These are phyloP conservation scores for Prunus fruticosa DNA, from an alignment of 306 rosid species.

Conservation along the genomic window DNA sequence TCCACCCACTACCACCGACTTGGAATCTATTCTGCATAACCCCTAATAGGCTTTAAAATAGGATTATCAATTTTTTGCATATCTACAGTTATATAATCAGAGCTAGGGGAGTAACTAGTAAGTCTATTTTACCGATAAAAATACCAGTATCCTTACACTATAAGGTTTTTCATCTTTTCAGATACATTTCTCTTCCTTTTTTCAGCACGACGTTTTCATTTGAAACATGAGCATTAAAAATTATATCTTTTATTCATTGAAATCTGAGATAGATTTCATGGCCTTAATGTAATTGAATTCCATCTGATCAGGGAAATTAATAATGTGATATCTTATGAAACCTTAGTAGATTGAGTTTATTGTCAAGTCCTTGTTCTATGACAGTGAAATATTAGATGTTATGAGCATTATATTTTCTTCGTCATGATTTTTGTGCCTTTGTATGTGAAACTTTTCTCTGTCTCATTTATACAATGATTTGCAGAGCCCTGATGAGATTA, in stretches of 20 bases:
- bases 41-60: neutral
- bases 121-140: neutral
- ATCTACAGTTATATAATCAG: neutral
- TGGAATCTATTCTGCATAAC: neutral
- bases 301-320: neutral
- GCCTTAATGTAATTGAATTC: neutral
- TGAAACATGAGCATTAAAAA: neutral
- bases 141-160: neutral
- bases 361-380: neutral
- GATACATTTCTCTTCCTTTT: neutral
- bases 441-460: neutral
- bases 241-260: neutral
- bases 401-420: neutral
- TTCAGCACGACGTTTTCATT: neutral
- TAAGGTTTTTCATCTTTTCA: neutral
- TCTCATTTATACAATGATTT: conserved; percentile 27
- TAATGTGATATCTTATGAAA: neutral
- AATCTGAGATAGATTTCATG: neutral
- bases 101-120: neutral
- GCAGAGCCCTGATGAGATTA: conserved; percentile 92
- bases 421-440: neutral
- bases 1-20: neutral
- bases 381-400: neutral
- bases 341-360: neutral
- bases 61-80: neutral